Evolutionary conservation across 225 moss, liverwort and hornwort genomes (phyloP).

Genomic region (Bryoerythrophyllum caledonicum): DNA sequence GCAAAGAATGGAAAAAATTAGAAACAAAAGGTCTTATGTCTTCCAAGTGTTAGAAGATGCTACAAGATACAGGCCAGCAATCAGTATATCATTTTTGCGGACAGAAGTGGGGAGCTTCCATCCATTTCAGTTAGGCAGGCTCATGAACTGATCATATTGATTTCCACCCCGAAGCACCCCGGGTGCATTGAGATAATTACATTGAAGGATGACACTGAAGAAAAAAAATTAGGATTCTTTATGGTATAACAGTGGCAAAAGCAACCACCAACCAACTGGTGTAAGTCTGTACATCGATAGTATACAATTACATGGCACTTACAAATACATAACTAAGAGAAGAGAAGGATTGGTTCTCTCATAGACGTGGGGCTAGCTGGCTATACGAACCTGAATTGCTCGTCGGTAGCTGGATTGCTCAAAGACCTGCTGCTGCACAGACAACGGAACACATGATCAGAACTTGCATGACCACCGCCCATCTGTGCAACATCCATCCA

Average conservation of each 20-base stretch:
- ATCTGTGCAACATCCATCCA: slow-evolving; percentile 14
- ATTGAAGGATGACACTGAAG: slow-evolving; percentile 18
- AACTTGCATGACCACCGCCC: background rate
- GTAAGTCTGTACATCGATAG: slow-evolving; percentile 46
- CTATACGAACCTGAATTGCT: slow-evolving; percentile 29
- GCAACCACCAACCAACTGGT: slow-evolving; percentile 24
- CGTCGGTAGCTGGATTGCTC: slow-evolving; percentile 17
- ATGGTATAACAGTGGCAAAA: slow-evolving; percentile 23
- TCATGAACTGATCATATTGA: background rate
- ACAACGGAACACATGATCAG: background rate
- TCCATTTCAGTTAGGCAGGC: no score
- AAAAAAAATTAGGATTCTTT: background rate
- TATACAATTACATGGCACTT: slow-evolving; percentile 47
- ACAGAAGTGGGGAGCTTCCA: background rate
- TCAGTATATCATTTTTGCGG: background rate
- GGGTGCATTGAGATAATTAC: background rate
- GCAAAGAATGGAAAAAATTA: no score
- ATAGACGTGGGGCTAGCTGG: slow-evolving; percentile 1
- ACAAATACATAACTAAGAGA: slow-evolving; percentile 41
- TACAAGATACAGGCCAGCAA: background rate
- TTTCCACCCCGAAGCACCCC: background rate
- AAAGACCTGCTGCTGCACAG: slow-evolving; percentile 5
- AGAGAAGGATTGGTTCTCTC: slow-evolving; percentile 11
- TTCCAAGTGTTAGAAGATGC: no score
- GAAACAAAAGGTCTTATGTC: no score